Percentiles rank a stretch among this genome's conserved stretches.
Conservation (phyloP, 2,329 filamentous ascomycete species). For the Alternaria angustiovoidea region DNA sequence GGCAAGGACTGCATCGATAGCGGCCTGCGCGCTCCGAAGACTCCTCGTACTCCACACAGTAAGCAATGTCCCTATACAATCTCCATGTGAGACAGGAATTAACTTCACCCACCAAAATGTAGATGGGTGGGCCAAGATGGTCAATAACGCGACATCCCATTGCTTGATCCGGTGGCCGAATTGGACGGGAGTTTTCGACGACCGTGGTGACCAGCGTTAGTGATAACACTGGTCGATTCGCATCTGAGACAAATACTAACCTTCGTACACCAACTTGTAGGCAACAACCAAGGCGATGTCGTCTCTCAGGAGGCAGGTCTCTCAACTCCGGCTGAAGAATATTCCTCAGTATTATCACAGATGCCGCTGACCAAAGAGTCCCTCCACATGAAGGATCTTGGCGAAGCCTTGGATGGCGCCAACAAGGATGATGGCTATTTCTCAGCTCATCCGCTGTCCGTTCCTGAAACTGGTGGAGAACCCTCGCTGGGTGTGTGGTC, state of each 20-base stretch:
- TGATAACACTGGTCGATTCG: not conserved
- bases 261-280: not conserved
- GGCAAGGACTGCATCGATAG: conserved; percentile 40
- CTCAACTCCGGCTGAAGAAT: conserved; percentile 17
- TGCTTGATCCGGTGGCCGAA: conserved; percentile 38
- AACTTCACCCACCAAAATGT: not conserved
- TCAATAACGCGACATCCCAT: conserved; percentile 28
- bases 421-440: not conserved
- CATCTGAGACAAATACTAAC: not conserved
- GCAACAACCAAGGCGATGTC: conserved; percentile 21
- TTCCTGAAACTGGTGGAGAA: not conserved
- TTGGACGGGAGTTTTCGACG: conserved; percentile 37
- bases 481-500: conserved; percentile 3
- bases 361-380: conserved; percentile 16
- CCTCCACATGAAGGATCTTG: conserved; percentile 14
- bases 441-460: not conserved
- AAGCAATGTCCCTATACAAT: not conserved
- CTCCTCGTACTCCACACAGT: conserved; percentile 14
- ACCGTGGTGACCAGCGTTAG: conserved; percentile 26
- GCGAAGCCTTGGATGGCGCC: conserved; percentile 8
- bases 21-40: conserved; percentile 37
- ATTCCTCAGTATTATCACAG: not conserved
- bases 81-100: not conserved
- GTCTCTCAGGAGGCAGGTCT: conserved; percentile 20
- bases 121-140: conserved; percentile 24